phyloP scores from a whole-genome alignment of 2,329 filamentous ascomycete genomes.

The Colletotrichum acutatum region DNA sequence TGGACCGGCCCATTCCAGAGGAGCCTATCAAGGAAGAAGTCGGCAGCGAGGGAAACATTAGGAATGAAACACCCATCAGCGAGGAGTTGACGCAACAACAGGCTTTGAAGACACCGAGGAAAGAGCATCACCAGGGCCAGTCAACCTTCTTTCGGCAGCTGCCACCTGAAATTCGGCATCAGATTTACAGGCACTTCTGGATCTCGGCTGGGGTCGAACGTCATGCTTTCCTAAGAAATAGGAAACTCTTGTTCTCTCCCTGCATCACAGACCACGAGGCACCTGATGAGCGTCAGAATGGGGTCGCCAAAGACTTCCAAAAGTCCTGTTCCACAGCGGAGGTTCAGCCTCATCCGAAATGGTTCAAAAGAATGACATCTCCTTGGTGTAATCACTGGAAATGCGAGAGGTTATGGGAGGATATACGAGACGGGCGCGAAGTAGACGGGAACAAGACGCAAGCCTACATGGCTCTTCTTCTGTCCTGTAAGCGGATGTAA shows the following conservation, averaged over 20 bases:
- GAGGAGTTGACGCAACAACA: neutral
- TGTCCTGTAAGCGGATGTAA: slow-evolving; percentile 34
- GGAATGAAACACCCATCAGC: neutral
- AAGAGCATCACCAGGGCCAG: slow-evolving; percentile 4
- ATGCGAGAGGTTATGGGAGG: slow-evolving; percentile 32
- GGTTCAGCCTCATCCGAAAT: slow-evolving; percentile 28
- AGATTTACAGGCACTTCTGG: slow-evolving; percentile 32
- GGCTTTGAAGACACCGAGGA: neutral
- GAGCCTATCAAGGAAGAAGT: neutral
- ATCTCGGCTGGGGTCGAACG: slow-evolving; percentile 14
- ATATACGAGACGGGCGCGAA: slow-evolving; percentile 6
- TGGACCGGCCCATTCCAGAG: neutral
- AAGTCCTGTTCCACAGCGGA: neutral
- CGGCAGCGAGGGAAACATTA: neutral
- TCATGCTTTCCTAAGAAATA: slow-evolving; percentile 20
- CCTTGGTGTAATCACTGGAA: slow-evolving; percentile 38
- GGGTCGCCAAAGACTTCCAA: slow-evolving; percentile 18
- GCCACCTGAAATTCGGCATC: slow-evolving; percentile 32
- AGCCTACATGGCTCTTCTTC: slow-evolving; percentile 25
- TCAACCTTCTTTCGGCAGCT: slow-evolving; percentile 24
- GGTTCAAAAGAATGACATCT: slow-evolving; percentile 34
- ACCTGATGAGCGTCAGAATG: slow-evolving; percentile 29
- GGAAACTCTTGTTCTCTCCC: slow-evolving; percentile 5
- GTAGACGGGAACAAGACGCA: slow-evolving; percentile 3
- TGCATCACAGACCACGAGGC: slow-evolving; percentile 31